Conservation (phyloP, 78 protist genomes). For the Dictyostelium purpureum region DNA sequence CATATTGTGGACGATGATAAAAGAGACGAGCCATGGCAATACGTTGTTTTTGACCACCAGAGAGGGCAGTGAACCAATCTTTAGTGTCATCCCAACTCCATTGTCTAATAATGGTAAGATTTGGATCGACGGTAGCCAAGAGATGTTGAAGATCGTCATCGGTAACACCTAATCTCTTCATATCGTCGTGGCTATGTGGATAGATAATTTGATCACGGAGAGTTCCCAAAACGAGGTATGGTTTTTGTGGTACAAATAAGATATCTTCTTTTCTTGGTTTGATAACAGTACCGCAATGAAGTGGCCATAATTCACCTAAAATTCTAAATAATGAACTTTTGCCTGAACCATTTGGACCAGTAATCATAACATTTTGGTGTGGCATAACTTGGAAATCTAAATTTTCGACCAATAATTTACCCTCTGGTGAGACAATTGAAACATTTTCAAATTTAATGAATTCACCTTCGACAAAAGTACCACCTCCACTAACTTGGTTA, state of each 20-base stretch:
- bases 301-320: constrained; percentile 93
- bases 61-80: constrained; percentile 81
- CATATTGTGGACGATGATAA: constrained; percentile 92
- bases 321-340: constrained; percentile 90
- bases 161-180: constrained; percentile 77
- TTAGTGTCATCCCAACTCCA: constrained; percentile 73
- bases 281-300: constrained; percentile 80
- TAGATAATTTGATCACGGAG: constrained; percentile 91
- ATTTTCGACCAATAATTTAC: constrained; percentile 62
- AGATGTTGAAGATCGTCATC: constrained; percentile 85
- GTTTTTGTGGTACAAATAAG: constrained; percentile 89
- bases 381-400: constrained; percentile 82
- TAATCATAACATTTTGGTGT: constrained; percentile 82
- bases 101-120: constrained; percentile 62
- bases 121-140: constrained; percentile 81
- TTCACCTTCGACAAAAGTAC: constrained; percentile 77
- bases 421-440: constrained; percentile 84
- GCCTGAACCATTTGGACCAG: constrained; percentile 92
- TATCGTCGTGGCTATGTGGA: constrained; percentile 81
- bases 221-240: constrained; percentile 91
- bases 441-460: constrained; percentile 77
- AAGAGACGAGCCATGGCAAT: constrained; percentile 93
- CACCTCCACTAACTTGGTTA: constrained; percentile 37
- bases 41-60: constrained; percentile 90
- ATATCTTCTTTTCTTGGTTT: constrained; percentile 82